Percentiles rank a stretch among this genome's conserved stretches.
Evolutionary conservation across 495 filamentous ascomycete species (phyloP).

Genomic region (Chaetomidium leptoderma): DNA sequence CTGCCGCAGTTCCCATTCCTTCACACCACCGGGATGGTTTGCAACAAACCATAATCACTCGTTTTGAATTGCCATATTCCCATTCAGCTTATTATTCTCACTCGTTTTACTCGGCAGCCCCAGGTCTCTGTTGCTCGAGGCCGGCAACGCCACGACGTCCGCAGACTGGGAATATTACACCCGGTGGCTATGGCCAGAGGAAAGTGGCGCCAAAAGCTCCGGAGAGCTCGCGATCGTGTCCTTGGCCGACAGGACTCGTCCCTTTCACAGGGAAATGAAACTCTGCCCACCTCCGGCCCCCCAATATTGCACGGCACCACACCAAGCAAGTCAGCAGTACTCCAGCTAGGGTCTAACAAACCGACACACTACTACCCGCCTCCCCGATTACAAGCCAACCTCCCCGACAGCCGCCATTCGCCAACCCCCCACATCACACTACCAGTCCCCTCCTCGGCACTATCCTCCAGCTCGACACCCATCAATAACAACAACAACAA

Average conservation of each 20-base stretch:
- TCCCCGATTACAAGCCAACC: neutral
- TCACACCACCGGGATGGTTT: no score
- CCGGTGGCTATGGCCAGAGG: neutral
- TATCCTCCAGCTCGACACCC: neutral
- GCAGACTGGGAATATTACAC: neutral
- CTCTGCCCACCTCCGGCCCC: neutral
- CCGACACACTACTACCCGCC: slow-evolving; percentile 1
- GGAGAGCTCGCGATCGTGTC: neutral
- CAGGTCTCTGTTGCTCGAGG: no score
- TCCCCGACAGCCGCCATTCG: neutral
- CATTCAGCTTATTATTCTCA: no score
- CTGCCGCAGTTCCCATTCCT: no score
- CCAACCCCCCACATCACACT: neutral
- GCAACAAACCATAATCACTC: no score
- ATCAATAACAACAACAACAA: no score
- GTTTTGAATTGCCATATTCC: no score
- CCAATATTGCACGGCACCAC: no score
- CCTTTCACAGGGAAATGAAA: neutral
- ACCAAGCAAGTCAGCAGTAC: neutral
- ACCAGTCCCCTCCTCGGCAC: neutral
- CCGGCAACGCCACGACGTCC: neutral
- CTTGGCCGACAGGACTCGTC: neutral
- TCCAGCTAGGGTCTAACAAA: neutral
- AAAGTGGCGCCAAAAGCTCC: slow-evolving; percentile 3
- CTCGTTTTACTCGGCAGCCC: neutral